Base-by-base conservation (phyloP, 1,139 yeast genomes). In the Geotrichum klebahnii region DNA sequence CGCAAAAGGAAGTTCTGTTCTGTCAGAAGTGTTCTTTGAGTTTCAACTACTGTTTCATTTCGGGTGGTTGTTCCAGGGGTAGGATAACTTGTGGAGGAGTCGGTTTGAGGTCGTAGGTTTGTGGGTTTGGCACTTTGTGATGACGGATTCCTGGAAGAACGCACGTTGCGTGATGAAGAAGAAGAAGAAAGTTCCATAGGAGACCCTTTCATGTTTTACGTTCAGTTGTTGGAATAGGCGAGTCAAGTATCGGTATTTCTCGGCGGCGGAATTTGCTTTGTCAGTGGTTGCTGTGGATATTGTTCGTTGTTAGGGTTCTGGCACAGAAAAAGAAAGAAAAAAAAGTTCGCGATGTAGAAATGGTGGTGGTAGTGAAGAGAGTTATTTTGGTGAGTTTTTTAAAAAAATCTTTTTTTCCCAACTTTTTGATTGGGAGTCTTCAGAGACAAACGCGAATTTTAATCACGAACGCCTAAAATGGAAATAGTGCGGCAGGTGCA, bases 301-400 rank as follows among this genome's bases (percentile, higher is more conserved):
- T 19, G 42, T n/a, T 22, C 14, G 42, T 38, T 38, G 42, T 19
- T 38, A 23, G 31, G 36, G 23, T 29, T 17, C 8, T n/a, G 22
- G 34, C 17, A 26, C 19, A 9, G 33, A 26, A 9, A 20, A 17
- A 19, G 32, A 29, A 41, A 17, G n/a, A 10, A 39, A 26, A 12
- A 26, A 39, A 20, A 39, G 26, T 5, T 34, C 38, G 38, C 38
- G 38, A 34, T 32, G 35, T 14, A n/a, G n/a, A 32, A n/a, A n/a
- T 28, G n/a, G n/a, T 32, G 35, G 35, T 34, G 38, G 38, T 34
- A 20, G 38, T 34, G 20, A 34, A 12, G 38, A 5, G n/a, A 26
- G 10, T 6, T 6, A 26, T n/a, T n/a, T n/a, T n/a, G n/a, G n/a
- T n/a, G n/a, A n/a, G 5, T 32, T 32, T 32, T 32, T 5, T 32